phyloP scores from a whole-genome alignment of 1,284 basidiomycete species.

The Cryptococcus floricola region DNA sequence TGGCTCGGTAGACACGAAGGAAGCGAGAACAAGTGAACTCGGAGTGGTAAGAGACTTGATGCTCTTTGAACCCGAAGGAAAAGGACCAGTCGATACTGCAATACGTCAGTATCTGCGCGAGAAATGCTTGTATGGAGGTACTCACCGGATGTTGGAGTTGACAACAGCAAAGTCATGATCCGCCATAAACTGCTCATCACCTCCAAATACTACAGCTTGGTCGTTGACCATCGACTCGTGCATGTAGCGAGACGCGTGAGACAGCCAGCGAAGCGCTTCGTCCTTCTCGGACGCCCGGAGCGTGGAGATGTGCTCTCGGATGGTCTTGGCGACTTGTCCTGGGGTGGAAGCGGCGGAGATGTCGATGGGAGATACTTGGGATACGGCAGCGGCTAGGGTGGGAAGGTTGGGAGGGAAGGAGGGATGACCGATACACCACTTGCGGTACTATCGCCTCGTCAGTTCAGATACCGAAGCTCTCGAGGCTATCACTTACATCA shows the following conservation, averaged over 20 bases:
- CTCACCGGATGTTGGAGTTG: conserved; percentile 28
- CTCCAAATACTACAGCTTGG: no score
- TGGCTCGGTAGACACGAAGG: conserved; percentile 29
- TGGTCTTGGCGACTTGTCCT: background rate
- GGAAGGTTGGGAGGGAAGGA: conserved; percentile 23
- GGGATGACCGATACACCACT: conserved; percentile 16
- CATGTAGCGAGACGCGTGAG: background rate
- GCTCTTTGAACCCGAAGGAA: conserved; percentile 19
- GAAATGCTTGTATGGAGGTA: background rate
- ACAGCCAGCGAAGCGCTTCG: conserved; percentile 6
- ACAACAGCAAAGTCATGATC: conserved; percentile 17
- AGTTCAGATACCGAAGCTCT: no score
- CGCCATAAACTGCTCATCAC: conserved; percentile 3
- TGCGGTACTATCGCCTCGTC: no score
- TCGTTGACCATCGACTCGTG: no score
- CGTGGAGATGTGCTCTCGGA: background rate
- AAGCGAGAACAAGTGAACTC: conserved; percentile 12
- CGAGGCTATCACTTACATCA: no score
- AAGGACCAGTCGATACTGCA: conserved; percentile 20
- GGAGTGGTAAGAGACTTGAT: conserved; percentile 20
- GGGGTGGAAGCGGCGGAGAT: background rate
- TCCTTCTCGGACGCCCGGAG: background rate
- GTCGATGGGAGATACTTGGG: conserved; percentile 23
- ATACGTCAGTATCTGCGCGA: no score
- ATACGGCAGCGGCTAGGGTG: conserved; percentile 23